phyloP scores from a whole-genome alignment of 768 basidiomycete species.

The Butyriboletus loyo region DNA sequence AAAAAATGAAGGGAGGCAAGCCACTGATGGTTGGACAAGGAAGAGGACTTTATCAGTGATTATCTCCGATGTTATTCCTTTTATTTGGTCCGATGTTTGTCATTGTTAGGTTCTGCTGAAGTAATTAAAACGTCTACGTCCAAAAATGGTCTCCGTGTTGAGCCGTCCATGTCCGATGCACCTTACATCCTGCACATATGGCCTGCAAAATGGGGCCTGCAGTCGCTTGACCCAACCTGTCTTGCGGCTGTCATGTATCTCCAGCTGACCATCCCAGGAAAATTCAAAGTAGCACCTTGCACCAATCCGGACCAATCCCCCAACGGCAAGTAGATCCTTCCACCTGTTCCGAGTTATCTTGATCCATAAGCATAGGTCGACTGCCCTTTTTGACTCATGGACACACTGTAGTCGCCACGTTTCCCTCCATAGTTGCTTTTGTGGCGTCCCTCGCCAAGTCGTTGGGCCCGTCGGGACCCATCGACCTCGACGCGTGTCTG shows the following conservation, averaged over 20 bases:
- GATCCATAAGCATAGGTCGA: conserved; percentile 47
- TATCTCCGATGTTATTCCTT: too few relatives aligned
- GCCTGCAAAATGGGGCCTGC: conserved; percentile 63
- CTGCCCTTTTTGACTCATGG: conserved; percentile 70
- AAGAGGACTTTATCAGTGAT: not conserved
- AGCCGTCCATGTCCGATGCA: conserved; percentile 18
- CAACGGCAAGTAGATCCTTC: conserved; percentile 48
- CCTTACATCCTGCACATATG: conserved; percentile 54
- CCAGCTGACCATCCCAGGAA: conserved; percentile 66
- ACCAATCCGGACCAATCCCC: conserved; percentile 72
- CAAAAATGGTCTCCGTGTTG: not conserved
- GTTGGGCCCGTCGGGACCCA: conserved; percentile 26
- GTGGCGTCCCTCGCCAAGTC: conserved; percentile 47
- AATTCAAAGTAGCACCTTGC: conserved; percentile 59
- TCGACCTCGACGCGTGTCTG: conserved; percentile 50
- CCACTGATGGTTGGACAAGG: not conserved
- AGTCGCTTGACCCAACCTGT: conserved; percentile 65
- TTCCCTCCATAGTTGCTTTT: conserved; percentile 65
- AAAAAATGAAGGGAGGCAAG: not conserved
- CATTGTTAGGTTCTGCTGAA: conserved; percentile 14
- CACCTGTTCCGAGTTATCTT: not conserved
- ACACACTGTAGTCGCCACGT: conserved; percentile 45
- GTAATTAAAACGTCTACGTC: conserved; percentile 2
- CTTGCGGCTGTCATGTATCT: conserved; percentile 65
- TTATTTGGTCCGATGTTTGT: conserved; percentile 9